These are phyloP conservation scores for Fusarium subtropicale DNA, from an alignment of 2,329 filamentous ascomycete genomes.

Conservation along the genomic window DNA sequence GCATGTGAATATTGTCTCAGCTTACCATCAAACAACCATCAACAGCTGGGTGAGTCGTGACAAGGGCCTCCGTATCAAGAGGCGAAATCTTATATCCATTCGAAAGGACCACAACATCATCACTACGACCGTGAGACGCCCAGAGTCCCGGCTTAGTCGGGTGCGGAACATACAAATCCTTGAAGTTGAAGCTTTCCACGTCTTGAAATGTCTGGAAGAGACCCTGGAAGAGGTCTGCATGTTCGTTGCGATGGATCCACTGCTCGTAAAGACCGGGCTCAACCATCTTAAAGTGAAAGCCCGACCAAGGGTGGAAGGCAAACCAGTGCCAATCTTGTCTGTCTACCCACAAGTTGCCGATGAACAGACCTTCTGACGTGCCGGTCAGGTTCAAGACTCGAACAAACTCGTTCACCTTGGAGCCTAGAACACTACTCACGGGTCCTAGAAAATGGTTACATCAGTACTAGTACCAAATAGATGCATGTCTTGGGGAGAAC, in stretches of 20 bases:
- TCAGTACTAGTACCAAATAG: no score
- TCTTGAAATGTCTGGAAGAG: conserved; percentile 51
- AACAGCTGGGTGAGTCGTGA: conserved; percentile 46
- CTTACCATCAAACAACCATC: conserved; percentile 43
- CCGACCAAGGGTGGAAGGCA: conserved; percentile 50
- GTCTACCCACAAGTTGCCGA: conserved; percentile 46
- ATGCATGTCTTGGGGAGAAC: no score
- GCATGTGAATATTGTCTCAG: no score
- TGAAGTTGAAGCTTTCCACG: conserved; percentile 45
- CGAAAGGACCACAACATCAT: conserved; percentile 49
- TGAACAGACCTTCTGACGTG: conserved; percentile 51
- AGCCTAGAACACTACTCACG: conserved; percentile 44
- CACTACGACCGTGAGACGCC: conserved; percentile 48
- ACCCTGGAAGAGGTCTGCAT: conserved; percentile 27
- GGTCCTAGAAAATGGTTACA: conserved; percentile 19
- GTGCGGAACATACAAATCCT: conserved; percentile 48
- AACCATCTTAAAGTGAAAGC: conserved; percentile 51
- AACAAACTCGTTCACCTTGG: conserved; percentile 50
- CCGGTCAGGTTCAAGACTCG: conserved; percentile 52
- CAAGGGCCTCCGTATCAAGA: conserved; percentile 46
- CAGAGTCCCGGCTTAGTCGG: conserved; percentile 47
- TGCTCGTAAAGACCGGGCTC: conserved; percentile 50
- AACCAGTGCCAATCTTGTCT: conserved; percentile 51
- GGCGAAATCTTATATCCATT: conserved; percentile 51
- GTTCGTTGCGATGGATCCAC: conserved; percentile 50